Evolutionary conservation across 2,329 filamentous ascomycete genomes (phyloP).

Genomic region (Hirsutella rhossiliensis): DNA sequence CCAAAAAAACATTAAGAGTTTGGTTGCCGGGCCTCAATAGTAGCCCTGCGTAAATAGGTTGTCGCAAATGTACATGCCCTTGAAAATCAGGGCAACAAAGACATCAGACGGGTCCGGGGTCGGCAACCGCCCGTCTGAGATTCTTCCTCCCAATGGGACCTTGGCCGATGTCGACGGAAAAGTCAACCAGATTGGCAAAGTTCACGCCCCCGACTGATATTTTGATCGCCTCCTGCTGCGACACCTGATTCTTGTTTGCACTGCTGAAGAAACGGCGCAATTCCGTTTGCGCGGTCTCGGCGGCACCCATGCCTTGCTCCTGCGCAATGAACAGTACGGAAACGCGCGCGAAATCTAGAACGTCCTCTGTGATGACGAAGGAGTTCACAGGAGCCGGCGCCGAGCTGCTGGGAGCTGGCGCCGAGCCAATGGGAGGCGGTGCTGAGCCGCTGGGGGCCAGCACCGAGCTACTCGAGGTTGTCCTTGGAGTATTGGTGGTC

Average conservation of each 20-base stretch:
- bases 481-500: too few species aligned
- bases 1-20: constrained; percentile 1
- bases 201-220: constrained; percentile 30
- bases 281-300: constrained; percentile 38
- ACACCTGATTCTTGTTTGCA: constrained; percentile 22
- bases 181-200: constrained; percentile 37
- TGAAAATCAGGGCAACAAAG: background rate
- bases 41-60: constrained; percentile 1
- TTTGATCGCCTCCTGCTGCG: constrained; percentile 25
- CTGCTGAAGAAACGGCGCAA: constrained; percentile 43
- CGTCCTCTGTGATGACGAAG: constrained; percentile 41
- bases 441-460: background rate
- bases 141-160: constrained; percentile 15
- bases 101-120: background rate
- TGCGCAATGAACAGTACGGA: constrained; percentile 51
- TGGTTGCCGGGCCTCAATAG: background rate
- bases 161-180: constrained; percentile 26
- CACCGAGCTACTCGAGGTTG: background rate
- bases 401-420: background rate
- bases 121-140: background rate
- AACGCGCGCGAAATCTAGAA: constrained; percentile 51
- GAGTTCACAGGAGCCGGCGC: background rate
- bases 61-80: background rate
- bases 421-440: background rate
- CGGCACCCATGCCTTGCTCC: constrained; percentile 34